Evolutionary conservation across 192 early-diverging fungal genomes (phyloP), one percentile per base, ranked within the genome.

Genomic region (Chytriomyces sp.): DNA sequence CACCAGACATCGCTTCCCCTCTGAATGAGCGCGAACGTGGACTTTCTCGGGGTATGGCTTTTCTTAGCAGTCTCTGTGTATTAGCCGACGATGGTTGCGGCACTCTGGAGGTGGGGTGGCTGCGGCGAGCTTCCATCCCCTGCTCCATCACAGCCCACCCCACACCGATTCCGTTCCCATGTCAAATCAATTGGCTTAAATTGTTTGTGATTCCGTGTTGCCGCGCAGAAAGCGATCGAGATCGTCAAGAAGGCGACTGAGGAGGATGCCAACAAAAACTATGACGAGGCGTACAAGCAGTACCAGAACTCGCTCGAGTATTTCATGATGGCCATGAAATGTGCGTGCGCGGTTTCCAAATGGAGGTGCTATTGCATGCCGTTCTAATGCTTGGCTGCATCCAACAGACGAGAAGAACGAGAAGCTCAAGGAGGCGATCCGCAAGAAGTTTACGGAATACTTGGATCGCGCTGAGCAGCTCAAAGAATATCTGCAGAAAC

Each of bases 271-370:
- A 91, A 90, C 39, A 91, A 86, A 19, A 93, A 96, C 82, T 96
- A 92, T 72, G 91, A 93, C 56, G 91, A 93, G 57, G 96, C 96
- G 8, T 93, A 96, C 79, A 91, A 88, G 67, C 86, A 87, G 64
- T 99, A 99, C 80, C 84, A 86, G 61, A 91, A 92, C 75, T 86
- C 91, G 2, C 84, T 99, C n/a, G 95, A 99, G 66, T 96, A 93
- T 78, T 99, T 97, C 72, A 81, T 95, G 84, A 89, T 88, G 6
- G 96, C 94, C 6, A 88, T 99, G 70, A 98, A 98, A 88, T 98
- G 93, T 93, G 81, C 75, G 80, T 80, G 41, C 5, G 7, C 5
- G 34, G 52, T n/a, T n/a, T n/a, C n/a, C n/a, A n/a, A n/a, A n/a
- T n/a, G n/a, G n/a, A n/a, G n/a, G n/a, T n/a, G 17, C 53, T 58